Conservation (phyloP, 192 early-diverging fungal species). For the Cetraspora pellucida region DNA sequence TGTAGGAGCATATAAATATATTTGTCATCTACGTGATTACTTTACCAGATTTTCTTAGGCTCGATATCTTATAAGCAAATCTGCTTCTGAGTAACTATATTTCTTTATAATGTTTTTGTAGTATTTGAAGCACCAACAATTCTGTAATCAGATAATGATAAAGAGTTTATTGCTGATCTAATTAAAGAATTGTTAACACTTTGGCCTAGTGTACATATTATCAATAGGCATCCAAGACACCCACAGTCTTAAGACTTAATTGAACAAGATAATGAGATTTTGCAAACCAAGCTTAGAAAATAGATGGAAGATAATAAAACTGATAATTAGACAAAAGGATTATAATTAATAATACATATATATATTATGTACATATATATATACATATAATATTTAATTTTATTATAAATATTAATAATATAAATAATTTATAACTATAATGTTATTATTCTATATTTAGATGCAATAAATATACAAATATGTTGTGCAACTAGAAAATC, state of each 20-base stretch:
- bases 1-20: not conserved
- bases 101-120: constrained; percentile 1
- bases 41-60: not conserved
- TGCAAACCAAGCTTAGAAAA: not conserved
- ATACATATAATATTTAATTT: no score
- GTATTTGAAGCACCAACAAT: not conserved
- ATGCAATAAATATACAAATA: no score
- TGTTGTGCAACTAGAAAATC: no score
- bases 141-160: not conserved
- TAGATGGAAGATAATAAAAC: no score
- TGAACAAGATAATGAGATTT: not conserved
- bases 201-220: not conserved
- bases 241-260: not conserved
- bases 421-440: no score
- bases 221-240: not conserved
- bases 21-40: not conserved
- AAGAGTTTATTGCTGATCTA: not conserved
- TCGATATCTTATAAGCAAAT: not conserved
- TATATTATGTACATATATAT: no score
- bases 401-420: no score
- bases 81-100: not conserved
- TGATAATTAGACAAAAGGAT: not conserved
- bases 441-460: no score
- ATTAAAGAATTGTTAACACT: not conserved
- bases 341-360: not conserved